Evolutionary conservation across 306 rosid genomes (phyloP), one percentile per base, ranked within the genome.

Genomic region (Hylodesmum podocarpum): DNA sequence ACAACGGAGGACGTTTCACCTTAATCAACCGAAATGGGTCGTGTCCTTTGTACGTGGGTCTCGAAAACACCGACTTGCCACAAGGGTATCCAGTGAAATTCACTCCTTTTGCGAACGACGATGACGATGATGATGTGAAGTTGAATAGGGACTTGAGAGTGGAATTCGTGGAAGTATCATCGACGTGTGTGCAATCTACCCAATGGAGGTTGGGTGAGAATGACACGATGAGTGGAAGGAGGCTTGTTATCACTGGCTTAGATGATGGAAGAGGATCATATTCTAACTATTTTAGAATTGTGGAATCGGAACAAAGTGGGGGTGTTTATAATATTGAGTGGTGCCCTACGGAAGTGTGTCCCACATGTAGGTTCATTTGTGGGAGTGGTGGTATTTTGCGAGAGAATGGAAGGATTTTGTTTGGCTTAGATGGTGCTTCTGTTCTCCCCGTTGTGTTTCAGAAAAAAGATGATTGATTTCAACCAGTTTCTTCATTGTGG

Each of bases 281-380:
- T 0, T 77, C 78, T 37, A 69, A 58, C 31, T 91, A 78, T 27
- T 89, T 89, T 29, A 72, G 77, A 54, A 66, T 89, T 18, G 81
- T 70, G 14, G 24, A 51, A 4, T 39, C 75, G n/a, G n/a, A n/a
- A 1, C n/a, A 39, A 21, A 3, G 14, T 0, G 1, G 3, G 0
- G 75, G 66, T 0, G 13, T 74, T 8, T 91, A 91, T 57, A 76
- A 78, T 16, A 62, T 91, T 0, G 8, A 0, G 15, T 91, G 92
- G 94, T 89, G 97, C 9, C 97, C 92, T 1, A 61, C 79, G 0
- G 84, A 91, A 0, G 65, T 84, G 2, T 91, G 97, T 18, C 69
- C 86, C 0, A 57, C 1, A 50, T 91, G 94, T 63, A 81, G 4
- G 50, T 83, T 88, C 36, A 0, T 0, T 1, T 89, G 92, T 37